Base-by-base conservation (phyloP, 129 eudicot genomes). In the Chrysanthemum seticuspe region DNA sequence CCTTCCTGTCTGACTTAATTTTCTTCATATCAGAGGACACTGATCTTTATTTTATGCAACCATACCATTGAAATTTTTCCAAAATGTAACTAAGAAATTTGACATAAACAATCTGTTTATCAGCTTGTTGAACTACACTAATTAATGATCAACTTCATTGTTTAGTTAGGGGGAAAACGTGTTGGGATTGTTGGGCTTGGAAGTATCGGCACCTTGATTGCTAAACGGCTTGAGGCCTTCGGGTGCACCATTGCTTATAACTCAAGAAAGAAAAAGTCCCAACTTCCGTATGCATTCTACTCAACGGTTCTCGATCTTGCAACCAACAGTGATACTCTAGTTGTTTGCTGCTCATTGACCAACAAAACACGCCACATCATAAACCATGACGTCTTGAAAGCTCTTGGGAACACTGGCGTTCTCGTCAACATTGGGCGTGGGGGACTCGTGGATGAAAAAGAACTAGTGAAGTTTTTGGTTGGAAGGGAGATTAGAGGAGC, bases 391-490 rank as follows among this genome's bases (percentile, higher is more conserved):
- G 92, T 91, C 16, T 23, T 91, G 80, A 71, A 34, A 0, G 87
- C 87, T 27, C 68, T 91, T 0, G 92, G 97, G 45, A 86, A 80
- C 83, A 65, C 13, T 14, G 96, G 97, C 0, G 58, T 91, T 9
- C 63, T 91, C n/a, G 73, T 91, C 14, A 91, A 91, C 34, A 81
- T 91, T 2, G 97, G 96, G 31, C 96, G 97, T 48, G 97, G 97
- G 83, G 83, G 80, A 19, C 81, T 91, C 11, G 76, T 91, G 10
- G 88, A 88, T 13, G 97, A 91, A 84, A 84, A 74, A 53, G 96
- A 80, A 52, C 72, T 91, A 66, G 97, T 84, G 15, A 69, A 76
- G 61, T 74, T 71, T 10, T 69, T 91, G 84, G 86, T 80, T 65
- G 72, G 51, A 58, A 88, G 90, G 31, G 81, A 88, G 74, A 71